Conservation (phyloP, 139 green algal genomes). For the Dunaliella primolecta region DNA sequence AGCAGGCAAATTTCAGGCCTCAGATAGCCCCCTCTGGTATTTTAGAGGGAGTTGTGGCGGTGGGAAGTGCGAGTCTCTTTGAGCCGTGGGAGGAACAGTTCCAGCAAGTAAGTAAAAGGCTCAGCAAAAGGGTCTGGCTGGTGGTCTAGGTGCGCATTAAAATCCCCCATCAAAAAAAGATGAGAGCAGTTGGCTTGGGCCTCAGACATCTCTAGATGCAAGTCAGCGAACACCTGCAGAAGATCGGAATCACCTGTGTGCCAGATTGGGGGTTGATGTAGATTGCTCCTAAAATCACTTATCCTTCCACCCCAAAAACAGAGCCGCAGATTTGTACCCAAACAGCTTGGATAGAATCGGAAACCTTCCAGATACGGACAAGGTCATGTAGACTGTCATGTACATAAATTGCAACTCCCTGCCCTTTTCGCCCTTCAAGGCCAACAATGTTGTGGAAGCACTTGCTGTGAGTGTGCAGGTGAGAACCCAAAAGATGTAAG, state of each 20-base stretch:
- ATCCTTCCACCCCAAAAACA: neutral
- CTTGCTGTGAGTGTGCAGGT: neutral
- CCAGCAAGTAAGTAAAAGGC: neutral
- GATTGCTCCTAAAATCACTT: neutral
- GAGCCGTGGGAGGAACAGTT: neutral
- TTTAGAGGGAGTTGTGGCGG: neutral
- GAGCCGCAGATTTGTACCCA: neutral
- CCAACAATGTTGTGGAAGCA: neutral
- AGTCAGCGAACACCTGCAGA: neutral
- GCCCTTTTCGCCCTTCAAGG: neutral
- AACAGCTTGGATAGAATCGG: neutral
- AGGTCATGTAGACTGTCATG: neutral
- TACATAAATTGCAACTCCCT: neutral
- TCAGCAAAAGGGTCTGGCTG: neutral
- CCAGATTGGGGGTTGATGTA: neutral
- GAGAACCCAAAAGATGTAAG: no score
- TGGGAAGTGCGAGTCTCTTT: neutral
- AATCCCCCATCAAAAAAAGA: neutral
- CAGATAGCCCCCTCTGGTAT: neutral
- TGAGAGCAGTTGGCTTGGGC: neutral
- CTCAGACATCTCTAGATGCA: neutral
- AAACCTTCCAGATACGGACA: neutral
- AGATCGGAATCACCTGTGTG: neutral
- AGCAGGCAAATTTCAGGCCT: no score
- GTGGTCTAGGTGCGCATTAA: neutral